Base-by-base conservation (phyloP, 805 yeast species). In the Phaffomyces opuntiae region DNA sequence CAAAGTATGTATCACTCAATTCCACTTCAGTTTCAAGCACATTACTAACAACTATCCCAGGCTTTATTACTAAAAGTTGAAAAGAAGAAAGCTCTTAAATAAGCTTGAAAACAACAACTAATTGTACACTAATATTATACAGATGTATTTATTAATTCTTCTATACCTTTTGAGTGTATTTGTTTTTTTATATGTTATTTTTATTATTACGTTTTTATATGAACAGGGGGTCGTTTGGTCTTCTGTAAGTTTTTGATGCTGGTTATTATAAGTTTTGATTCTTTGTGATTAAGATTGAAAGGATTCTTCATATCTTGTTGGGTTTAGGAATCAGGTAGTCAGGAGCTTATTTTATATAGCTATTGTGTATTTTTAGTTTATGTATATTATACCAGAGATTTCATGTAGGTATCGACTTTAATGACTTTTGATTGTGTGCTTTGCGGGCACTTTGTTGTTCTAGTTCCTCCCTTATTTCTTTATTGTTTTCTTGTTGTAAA, bases 41-140 rank as follows among this genome's bases (percentile, higher is more conserved):
- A 19, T 32, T 32, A 32, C 34, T 32, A 32, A 32, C 34, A 13
- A 14, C 3, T 7, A 13, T 14, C 8, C 14, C 34, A 50, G 49
- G 55, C 55, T 43, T 45, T 52, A 25, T 47, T 52, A 40, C 44
- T 52, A 37, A 52, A 52, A 37, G 55, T 51, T 36, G 55, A 52
- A 44, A 51, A 52, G 49, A 52, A 52, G 39, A 52, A 52, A 35
- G 36, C 45, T 35, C 35, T 40, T 35, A 49, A 49, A 49, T 49
- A 49, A 40, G 38, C 14, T 25, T 13, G 27, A 17, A 19, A 14
- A 19, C 27, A 32, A 32, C n/a, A 29, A 29, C 31, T 29, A 29
- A 29, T 29, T 29, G 31, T 29, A 29, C 31, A 29, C 31, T 29
- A 29, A 29, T 29, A 33, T 14, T 33, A n/a, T 14, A 25, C 14